Conservation (phyloP, 257 asterid genomes). For the Ilex asprella region DNA sequence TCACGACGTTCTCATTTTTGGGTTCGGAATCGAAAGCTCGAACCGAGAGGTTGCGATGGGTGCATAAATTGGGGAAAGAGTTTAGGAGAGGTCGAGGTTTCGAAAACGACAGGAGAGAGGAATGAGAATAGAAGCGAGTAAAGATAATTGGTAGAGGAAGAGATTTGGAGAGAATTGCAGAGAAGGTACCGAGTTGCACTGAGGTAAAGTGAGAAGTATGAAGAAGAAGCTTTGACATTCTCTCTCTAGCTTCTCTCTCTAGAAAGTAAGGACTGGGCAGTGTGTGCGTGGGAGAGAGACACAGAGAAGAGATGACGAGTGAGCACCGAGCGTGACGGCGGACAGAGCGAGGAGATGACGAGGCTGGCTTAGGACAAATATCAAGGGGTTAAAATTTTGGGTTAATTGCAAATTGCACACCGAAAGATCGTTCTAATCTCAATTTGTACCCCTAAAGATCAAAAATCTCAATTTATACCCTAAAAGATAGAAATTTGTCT, state of each 20-base stretch:
- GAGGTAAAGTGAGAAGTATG: conserved; percentile 31
- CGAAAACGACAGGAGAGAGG: not conserved
- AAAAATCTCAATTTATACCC: too few relatives aligned
- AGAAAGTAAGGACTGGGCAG: not conserved
- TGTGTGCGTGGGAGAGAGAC: not conserved
- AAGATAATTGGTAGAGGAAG: conserved; percentile 5
- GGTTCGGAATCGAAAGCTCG: conserved; percentile 56
- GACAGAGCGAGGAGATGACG: not conserved
- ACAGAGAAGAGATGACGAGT: too few relatives aligned
- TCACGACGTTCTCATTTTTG: conserved; percentile 26
- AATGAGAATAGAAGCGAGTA: conserved; percentile 10
- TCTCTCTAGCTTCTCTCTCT: too few relatives aligned
- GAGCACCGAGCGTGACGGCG: not conserved
- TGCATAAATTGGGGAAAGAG: not conserved
- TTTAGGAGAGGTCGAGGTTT: not conserved
- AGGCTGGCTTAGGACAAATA: not conserved
- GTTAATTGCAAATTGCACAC: too few relatives aligned
- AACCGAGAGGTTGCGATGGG: conserved; percentile 16
- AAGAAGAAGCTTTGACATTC: conserved; percentile 31
- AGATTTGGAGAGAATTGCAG: conserved; percentile 16
- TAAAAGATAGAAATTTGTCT: too few relatives aligned
- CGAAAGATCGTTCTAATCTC: too few relatives aligned
- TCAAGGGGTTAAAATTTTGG: too few relatives aligned
- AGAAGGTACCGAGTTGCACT: conserved; percentile 34
- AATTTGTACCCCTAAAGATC: too few relatives aligned